These are phyloP conservation scores for Cyclostephanos tholiformis DNA, from an alignment of 108 stramenopile genomes.

Conservation along the genomic window DNA sequence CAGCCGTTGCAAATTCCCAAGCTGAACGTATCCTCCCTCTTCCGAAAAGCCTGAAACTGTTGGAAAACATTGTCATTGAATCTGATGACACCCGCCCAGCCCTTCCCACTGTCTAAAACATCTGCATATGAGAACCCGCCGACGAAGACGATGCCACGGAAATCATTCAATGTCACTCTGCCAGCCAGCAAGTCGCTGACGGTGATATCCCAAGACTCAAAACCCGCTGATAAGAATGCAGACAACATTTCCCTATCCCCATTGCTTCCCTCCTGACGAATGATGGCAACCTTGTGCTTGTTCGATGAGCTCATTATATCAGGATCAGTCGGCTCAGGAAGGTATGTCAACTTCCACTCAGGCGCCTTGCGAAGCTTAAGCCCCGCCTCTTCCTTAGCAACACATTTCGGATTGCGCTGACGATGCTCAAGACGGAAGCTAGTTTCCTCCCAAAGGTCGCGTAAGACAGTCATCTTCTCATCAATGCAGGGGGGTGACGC, in stretches of 20 bases:
- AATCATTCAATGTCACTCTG: conserved; percentile 77
- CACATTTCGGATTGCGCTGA: conserved; percentile 94
- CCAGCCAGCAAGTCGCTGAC: conserved; percentile 88
- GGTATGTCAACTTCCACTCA: conserved; percentile 85
- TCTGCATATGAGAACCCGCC: conserved; percentile 99
- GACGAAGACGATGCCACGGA: conserved; percentile 95
- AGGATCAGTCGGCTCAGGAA: conserved; percentile 67
- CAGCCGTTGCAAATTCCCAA: conserved; percentile 99
- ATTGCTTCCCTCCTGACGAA: conserved; percentile 99
- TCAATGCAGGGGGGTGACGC: conserved; percentile 69
- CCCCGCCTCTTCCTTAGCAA: conserved; percentile 88
- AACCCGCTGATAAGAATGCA: conserved; percentile 95
- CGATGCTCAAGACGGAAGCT: conserved; percentile 93
- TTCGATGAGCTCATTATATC: conserved; percentile 58
- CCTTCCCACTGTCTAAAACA: conserved; percentile 97
- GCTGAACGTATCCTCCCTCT: conserved; percentile 93
- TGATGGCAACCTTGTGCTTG: conserved; percentile 94
- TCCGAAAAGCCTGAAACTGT: conserved; percentile 95
- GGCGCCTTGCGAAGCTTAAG: conserved; percentile 83
- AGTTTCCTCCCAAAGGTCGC: conserved; percentile 99
- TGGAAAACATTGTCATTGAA: conserved; percentile 92
- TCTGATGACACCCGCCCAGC: conserved; percentile 98
- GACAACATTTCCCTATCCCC: conserved; percentile 98
- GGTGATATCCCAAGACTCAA: conserved; percentile 97
- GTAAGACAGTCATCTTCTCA: conserved; percentile 86